phyloP scores from a whole-genome alignment of 2,329 filamentous ascomycete genomes.

The Clonostachys solani region DNA sequence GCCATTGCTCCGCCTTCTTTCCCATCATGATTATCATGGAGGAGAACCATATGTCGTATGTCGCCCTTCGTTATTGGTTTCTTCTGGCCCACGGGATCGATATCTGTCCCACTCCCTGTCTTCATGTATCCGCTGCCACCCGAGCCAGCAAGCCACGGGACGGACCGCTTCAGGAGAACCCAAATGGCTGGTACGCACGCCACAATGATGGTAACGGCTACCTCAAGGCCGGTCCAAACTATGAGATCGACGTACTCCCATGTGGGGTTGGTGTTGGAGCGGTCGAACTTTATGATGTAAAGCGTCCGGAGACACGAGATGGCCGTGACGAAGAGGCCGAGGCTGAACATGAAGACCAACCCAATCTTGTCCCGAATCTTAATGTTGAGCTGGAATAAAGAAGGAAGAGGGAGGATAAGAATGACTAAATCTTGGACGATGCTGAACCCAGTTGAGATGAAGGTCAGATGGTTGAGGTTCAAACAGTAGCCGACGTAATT shows the following conservation, averaged over 20 bases:
- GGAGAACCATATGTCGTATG: too few species aligned
- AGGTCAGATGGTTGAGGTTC: constrained; percentile 23
- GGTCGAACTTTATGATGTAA: constrained; percentile 23
- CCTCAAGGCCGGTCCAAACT: constrained; percentile 38
- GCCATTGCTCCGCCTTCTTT: too few species aligned
- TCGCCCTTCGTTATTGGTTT: too few species aligned
- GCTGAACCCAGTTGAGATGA: constrained; percentile 37
- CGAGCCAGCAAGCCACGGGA: too few species aligned
- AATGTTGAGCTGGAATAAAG: constrained; percentile 28
- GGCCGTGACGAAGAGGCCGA: constrained; percentile 34
- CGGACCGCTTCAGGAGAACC: constrained; percentile 10
- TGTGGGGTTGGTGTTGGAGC: constrained; percentile 24
- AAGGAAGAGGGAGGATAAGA: constrained; percentile 35
- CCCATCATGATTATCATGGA: too few species aligned
- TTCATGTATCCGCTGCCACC: too few species aligned
- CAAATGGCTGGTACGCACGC: constrained; percentile 33
- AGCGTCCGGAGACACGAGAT: constrained; percentile 27
- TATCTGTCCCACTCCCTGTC: too few species aligned
- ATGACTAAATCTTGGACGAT: constrained; percentile 39
- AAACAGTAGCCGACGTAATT: constrained; percentile 9
- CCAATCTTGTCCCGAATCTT: constrained; percentile 34
- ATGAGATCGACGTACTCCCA: constrained; percentile 34
- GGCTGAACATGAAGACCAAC: constrained; percentile 35
- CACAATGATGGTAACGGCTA: constrained; percentile 32
- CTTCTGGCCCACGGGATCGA: too few species aligned